A percentile compares a stretch with the other conserved stretches of the same genome.
phyloP scores from a whole-genome alignment of 2,329 filamentous ascomycete genomes.

The Aspergillus sp. region DNA sequence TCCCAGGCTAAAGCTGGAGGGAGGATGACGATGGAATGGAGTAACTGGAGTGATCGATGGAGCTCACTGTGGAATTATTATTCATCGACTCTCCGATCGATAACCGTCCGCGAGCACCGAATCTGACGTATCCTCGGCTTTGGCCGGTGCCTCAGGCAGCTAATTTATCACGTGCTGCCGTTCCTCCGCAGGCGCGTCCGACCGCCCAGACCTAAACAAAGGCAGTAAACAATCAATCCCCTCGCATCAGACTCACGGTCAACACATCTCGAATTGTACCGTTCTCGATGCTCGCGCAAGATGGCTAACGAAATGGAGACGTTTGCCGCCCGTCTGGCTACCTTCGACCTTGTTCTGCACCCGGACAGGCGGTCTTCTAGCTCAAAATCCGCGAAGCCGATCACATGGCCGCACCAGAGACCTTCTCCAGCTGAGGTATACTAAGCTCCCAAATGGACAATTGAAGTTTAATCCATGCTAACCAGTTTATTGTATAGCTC shows the following conservation, averaged over 20 bases:
- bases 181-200: conserved; percentile 22
- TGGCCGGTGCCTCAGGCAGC: neutral
- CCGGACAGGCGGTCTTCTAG: conserved; percentile 69
- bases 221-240: conserved; percentile 20
- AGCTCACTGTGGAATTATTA: conserved; percentile 8
- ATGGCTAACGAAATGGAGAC: conserved; percentile 54
- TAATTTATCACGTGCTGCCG: conserved; percentile 15
- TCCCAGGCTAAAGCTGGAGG: conserved; percentile 4
- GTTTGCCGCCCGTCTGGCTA: conserved; percentile 73
- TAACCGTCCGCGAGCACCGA: neutral
- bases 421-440: conserved; percentile 65
- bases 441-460: conserved; percentile 9
- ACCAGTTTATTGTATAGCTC: conserved; percentile 56
- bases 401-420: conserved; percentile 75
- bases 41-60: neutral
- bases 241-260: neutral
- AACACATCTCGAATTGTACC: neutral
- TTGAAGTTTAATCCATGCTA: neutral
- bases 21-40: conserved; percentile 7
- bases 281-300: conserved; percentile 15
- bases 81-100: conserved; percentile 10
- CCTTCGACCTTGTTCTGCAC: conserved; percentile 67
- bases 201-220: conserved; percentile 23
- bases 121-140: conserved; percentile 23
- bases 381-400: conserved; percentile 55